phyloP scores from a whole-genome alignment of 129 eudicot genomes.

The Arctium minus region DNA sequence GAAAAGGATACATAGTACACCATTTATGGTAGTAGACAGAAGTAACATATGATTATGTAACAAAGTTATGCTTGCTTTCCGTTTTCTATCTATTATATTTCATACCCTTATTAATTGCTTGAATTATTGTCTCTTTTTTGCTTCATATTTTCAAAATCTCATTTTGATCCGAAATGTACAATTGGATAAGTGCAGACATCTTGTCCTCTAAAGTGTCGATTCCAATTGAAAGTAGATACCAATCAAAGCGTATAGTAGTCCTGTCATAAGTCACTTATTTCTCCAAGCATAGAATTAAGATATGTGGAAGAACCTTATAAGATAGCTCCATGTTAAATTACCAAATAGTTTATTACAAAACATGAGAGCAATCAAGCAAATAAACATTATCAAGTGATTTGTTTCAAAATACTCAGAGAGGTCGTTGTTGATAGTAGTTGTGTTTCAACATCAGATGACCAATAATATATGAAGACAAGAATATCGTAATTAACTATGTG shows the following conservation, averaged over 20 bases:
- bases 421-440: background rate
- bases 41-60: background rate
- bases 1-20: background rate
- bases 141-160: background rate
- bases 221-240: slow-evolving; percentile 1
- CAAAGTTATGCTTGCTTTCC: background rate
- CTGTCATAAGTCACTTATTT: slow-evolving; percentile 6
- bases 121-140: background rate
- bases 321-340: background rate
- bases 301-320: background rate
- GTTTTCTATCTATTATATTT: background rate
- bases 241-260: slow-evolving; percentile 5
- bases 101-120: background rate
- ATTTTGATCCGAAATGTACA: background rate
- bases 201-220: slow-evolving; percentile 5
- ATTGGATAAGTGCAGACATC: slow-evolving; percentile 9
- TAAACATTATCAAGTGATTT: background rate
- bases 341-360: background rate
- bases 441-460: background rate
- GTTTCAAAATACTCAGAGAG: background rate
- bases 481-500: background rate
- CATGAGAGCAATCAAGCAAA: background rate
- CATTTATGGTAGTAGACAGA: background rate
- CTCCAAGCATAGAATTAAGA: background rate
- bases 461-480: background rate